Percentiles rank a stretch among this genome's conserved stretches.
phyloP scores from a whole-genome alignment of 2,329 filamentous ascomycete genomes.

The Acarospora socialis region DNA sequence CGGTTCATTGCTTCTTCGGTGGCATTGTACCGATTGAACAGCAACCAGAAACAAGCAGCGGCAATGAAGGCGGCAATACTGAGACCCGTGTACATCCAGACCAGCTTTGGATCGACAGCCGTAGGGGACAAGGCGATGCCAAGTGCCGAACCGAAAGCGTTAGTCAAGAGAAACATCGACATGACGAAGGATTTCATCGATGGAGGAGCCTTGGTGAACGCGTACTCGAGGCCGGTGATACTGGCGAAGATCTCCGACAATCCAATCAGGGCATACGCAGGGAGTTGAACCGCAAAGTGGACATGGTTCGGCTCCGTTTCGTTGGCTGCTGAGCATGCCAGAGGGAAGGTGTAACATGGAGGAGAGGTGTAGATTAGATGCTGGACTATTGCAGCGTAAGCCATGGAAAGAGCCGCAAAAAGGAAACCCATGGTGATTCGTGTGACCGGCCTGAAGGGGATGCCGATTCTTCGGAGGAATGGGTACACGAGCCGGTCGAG shows the following conservation, averaged over 20 bases:
- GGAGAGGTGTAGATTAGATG: slow-evolving; percentile 36
- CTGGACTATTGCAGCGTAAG: slow-evolving; percentile 36
- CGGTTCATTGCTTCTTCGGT: slow-evolving; percentile 7
- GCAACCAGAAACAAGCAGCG: slow-evolving; percentile 5
- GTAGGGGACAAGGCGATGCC: slow-evolving; percentile 47
- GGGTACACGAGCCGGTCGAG: slow-evolving; percentile 59
- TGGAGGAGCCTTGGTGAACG: slow-evolving; percentile 57
- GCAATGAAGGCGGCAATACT: slow-evolving; percentile 5
- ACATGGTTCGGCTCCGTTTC: slow-evolving; percentile 24
- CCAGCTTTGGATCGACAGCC: slow-evolving; percentile 48
- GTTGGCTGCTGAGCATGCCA: slow-evolving; percentile 9
- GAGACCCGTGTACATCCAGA: slow-evolving; percentile 46
- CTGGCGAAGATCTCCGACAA: slow-evolving; percentile 46
- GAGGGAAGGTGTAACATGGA: slow-evolving; percentile 12
- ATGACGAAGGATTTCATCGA: slow-evolving; percentile 52
- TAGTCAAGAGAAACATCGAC: slow-evolving; percentile 43
- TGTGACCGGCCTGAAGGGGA: slow-evolving; percentile 40
- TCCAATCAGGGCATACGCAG: slow-evolving; percentile 32
- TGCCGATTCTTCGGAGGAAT: slow-evolving; percentile 31
- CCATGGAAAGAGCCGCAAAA: slow-evolving; percentile 34
- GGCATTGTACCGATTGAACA: slow-evolving; percentile 3
- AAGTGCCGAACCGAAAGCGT: slow-evolving; percentile 43
- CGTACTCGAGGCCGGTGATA: slow-evolving; percentile 57
- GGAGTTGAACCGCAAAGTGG: slow-evolving; percentile 31
- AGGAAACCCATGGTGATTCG: slow-evolving; percentile 39